These are phyloP conservation scores for Myrmaecium sp. DNA, from an alignment of 2,329 filamentous ascomycete species.

Conservation along the genomic window DNA sequence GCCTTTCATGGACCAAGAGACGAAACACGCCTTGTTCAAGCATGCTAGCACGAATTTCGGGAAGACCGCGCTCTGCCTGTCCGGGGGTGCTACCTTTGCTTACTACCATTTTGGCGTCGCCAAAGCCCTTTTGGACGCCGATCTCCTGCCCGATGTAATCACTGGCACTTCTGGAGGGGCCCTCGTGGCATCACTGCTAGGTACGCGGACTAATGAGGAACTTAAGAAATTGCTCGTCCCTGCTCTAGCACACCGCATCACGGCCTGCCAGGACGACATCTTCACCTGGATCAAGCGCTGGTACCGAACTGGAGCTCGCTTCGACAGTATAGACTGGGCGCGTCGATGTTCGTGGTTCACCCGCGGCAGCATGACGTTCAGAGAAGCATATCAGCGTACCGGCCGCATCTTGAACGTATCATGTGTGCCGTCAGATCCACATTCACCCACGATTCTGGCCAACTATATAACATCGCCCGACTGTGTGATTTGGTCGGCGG, in stretches of 20 bases:
- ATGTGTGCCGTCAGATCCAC: conserved; percentile 88
- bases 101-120: conserved; percentile 95
- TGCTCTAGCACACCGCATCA: conserved; percentile 69
- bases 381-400: conserved; percentile 84
- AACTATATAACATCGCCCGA: conserved; percentile 93
- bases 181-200: conserved; percentile 69
- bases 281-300: conserved; percentile 64
- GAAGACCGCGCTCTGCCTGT: conserved; percentile 80
- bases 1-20: conserved; percentile 47
- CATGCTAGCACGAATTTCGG: conserved; percentile 82
- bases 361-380: conserved; percentile 79
- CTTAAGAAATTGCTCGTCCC: conserved; percentile 72
- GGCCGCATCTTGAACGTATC: conserved; percentile 90
- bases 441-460: conserved; percentile 78
- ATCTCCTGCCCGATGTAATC: conserved; percentile 79
- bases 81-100: conserved; percentile 83
- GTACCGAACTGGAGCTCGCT: conserved; percentile 85
- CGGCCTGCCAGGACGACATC: conserved; percentile 65
- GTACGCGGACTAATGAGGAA: conserved; percentile 83
- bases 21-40: conserved; percentile 72
- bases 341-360: conserved; percentile 76
- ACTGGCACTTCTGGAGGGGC: conserved; percentile 93
- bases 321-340: conserved; percentile 89
- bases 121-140: conserved; percentile 73
- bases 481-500: conserved; percentile 96